Base-by-base conservation (phyloP, 805 yeast species). In the Yamadazyma nakazawae region DNA sequence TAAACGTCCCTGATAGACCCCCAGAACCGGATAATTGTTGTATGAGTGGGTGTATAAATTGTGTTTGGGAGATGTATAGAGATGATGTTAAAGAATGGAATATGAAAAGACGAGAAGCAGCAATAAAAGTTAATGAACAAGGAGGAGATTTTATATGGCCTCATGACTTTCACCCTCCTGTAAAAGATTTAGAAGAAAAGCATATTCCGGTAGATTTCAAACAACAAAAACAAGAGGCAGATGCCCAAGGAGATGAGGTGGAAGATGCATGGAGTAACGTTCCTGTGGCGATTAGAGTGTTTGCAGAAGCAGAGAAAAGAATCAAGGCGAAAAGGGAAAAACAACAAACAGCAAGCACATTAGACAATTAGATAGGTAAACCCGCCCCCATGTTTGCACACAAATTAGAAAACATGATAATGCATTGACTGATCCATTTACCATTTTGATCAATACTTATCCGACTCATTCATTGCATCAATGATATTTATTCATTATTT, bases 31-130 rank as follows among this genome's bases (percentile, higher is more conserved):
- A 91, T 56, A 90, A 92, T 63, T 92, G 99, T 64, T 92, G 99
- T 65, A 90, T 90, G 96, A 84, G 94, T 48, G 99, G 99, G 1
- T 92, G 99, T 64, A 82, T 88, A 26, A 90, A 92, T 65, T 92
- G 99, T 64, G 98, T 92, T 1, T 94, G 98, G 98, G 97, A 91
- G 57, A 68, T 88, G 45, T 92, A 81, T 62, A 84, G 85, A 54
- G 97, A 92, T 44, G 98, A 94, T 61, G 58, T 91, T 42, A 83
- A 81, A 52, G 88, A 88, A 30, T 94, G 97, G 96, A 80, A 82
- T 57, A 60, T 52, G 1, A 66, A 72, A 57, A 70, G 96, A 16
- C 66, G 65, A 34, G 62, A 72, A 46, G 97, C 96, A 0, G 85
- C 76, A 0, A 39, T 54, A 5, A 57, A 54, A 13, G 60, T 80